Percentiles rank a stretch among this genome's conserved stretches.
These are phyloP conservation scores for Coemansia sp. DNA, from an alignment of 192 early-diverging fungal species.

Conservation along the genomic window DNA sequence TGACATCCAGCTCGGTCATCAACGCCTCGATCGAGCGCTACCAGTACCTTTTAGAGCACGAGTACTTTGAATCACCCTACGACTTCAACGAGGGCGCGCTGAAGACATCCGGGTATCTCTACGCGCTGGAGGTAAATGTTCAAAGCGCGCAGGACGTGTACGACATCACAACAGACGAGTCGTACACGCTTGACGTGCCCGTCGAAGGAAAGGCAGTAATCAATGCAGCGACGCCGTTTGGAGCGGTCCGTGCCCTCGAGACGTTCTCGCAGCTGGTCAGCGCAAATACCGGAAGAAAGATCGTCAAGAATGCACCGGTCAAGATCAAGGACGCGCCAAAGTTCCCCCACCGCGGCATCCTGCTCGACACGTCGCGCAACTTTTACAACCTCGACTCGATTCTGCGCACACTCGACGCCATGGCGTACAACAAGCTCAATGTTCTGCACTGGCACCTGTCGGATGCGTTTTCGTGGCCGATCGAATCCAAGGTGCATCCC, in stretches of 20 bases:
- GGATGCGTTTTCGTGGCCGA: constrained; percentile 71
- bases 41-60: constrained; percentile 56
- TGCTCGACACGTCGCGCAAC: constrained; percentile 73
- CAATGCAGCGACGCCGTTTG: constrained; percentile 61
- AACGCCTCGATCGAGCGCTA: constrained; percentile 61
- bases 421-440: constrained; percentile 73
- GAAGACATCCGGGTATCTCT: constrained; percentile 40
- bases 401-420: constrained; percentile 62
- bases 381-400: constrained; percentile 65
- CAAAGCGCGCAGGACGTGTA: constrained; percentile 54
- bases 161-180: constrained; percentile 65
- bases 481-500: constrained; percentile 65
- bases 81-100: constrained; percentile 47
- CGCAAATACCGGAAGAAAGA: constrained; percentile 49
- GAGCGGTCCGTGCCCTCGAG: constrained; percentile 71
- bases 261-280: constrained; percentile 76
- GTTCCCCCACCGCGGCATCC: constrained; percentile 66
- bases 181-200: constrained; percentile 66
- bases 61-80: constrained; percentile 57
- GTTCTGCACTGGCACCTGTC: constrained; percentile 79
- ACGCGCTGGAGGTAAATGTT: constrained; percentile 50
- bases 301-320: constrained; percentile 60
- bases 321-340: constrained; percentile 62
- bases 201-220: constrained; percentile 56
- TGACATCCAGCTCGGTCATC: constrained; percentile 57